Base-by-base conservation (phyloP, 2,329 filamentous ascomycete species). In the Colletotrichum nymphaeae region DNA sequence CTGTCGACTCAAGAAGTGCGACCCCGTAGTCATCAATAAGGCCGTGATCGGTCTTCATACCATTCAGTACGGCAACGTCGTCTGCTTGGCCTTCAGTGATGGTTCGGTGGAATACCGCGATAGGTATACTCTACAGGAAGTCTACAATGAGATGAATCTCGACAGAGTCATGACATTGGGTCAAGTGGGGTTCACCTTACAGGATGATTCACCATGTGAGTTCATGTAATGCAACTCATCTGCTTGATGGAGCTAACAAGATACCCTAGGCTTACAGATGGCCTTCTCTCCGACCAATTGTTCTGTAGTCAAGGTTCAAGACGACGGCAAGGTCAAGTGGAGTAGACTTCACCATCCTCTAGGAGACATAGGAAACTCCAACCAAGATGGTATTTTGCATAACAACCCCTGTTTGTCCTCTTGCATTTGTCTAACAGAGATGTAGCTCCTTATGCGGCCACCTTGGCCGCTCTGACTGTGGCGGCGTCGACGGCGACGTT, bases 31-130 rank as follows among this genome's bases (percentile, higher is more conserved):
- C 19, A 85, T 93, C 37, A 90, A 93, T 76, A 95, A 94, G 79
- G 87, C 93, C 28, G 85, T 95, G 1, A 82, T 98, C 52, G 89
- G 90, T 0, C 85, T 97, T 35, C 89, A 93, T 59, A 85, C 91
- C 2, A 86, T 93, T 22, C 93, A 93, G 77, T 91, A 93, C 73
- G 93, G 93, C 62, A 94, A 91, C 72, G 87, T 93, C 2, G 75
- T 98, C 2, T 91, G 93, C 35, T 86, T 98, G 72, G 88, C 89
- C 30, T 94, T 94, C 77, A 93, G 93, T 74, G 95, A 98, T 79
- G 94, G 95, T 12, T 93, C 91, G 0, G 86, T 97, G 4, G 92
- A 97, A 76, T 94, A 96, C 81, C 91, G 94, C 69, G 93, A 97
- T 78, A 90, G 95, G 12, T 87, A 89, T 60, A 93, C 90, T 0